These are phyloP conservation scores for Penicillium subrubescens DNA, from an alignment of 495 filamentous ascomycete genomes.

Conservation along the genomic window DNA sequence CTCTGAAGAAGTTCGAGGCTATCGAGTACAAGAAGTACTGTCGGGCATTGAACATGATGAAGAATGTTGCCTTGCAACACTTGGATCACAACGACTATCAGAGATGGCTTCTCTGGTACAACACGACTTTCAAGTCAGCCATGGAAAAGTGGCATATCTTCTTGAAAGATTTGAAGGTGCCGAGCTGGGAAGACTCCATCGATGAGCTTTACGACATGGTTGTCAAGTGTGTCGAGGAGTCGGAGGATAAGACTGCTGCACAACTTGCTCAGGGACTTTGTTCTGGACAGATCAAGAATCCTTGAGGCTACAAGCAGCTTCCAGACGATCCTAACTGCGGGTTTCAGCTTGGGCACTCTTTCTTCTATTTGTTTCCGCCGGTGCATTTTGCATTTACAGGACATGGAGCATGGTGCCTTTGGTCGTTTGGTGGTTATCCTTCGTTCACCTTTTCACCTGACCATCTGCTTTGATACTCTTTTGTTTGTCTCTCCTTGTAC, in stretches of 20 bases:
- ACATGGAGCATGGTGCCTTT: too few relatives aligned
- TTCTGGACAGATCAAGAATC: background rate
- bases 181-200: conserved; percentile 29
- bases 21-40: background rate
- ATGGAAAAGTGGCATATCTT: conserved; percentile 32
- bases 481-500: too few relatives aligned
- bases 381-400: too few relatives aligned
- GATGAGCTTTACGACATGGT: conserved; percentile 28
- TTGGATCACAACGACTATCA: conserved; percentile 11
- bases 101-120: conserved; percentile 31
- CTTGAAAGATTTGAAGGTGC: conserved; percentile 17
- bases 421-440: background rate
- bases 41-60: background rate
- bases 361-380: background rate
- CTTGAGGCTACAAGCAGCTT: background rate
- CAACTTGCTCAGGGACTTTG: conserved; percentile 6
- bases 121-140: conserved; percentile 15
- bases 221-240: conserved; percentile 28
- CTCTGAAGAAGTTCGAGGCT: conserved; percentile 11
- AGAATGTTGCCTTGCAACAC: background rate
- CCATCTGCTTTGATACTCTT: background rate
- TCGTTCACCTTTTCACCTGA: background rate
- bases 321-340: background rate
- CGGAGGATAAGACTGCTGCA: background rate
- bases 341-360: background rate